Percentiles rank a stretch among this genome's conserved stretches.
These are phyloP conservation scores for Geosmithia putterillii DNA, from an alignment of 2,329 filamentous ascomycete genomes.

Conservation along the genomic window DNA sequence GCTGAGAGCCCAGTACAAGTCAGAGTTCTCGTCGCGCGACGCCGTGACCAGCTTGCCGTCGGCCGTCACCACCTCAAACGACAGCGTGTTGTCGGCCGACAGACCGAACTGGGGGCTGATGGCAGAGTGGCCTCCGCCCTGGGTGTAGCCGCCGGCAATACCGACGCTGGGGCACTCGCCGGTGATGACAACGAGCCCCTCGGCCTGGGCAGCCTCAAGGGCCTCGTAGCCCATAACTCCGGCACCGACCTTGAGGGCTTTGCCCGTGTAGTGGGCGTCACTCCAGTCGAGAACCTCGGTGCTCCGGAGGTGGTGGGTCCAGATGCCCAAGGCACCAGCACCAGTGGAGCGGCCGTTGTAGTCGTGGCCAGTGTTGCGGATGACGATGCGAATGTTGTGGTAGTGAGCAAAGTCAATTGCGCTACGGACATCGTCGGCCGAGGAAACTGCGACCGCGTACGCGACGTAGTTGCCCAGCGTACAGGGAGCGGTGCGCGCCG, in stretches of 20 bases:
- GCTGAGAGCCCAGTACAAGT: conserved; percentile 25
- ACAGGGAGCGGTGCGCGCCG: conserved; percentile 26
- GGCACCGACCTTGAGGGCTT: conserved; percentile 39
- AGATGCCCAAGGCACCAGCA: conserved; percentile 16
- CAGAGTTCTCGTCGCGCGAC: conserved; percentile 16
- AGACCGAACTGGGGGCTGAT: conserved; percentile 30
- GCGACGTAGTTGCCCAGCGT: conserved; percentile 9
- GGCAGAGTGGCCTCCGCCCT: conserved; percentile 46
- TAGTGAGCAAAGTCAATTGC: conserved; percentile 28
- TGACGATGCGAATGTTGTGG: conserved; percentile 23
- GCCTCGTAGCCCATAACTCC: conserved; percentile 38
- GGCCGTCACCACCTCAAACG: conserved; percentile 25
- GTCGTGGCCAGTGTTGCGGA: conserved; percentile 31
- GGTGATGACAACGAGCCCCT: conserved; percentile 35
- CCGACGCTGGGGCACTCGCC: conserved; percentile 45
- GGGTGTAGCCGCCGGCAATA: conserved; percentile 44
- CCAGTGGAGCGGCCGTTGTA: conserved; percentile 20
- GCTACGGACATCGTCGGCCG: conserved; percentile 5
- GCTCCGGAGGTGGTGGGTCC: conserved; percentile 21
- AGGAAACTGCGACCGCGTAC: conserved; percentile 12
- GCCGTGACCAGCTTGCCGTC: conserved; percentile 19
- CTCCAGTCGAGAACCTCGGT: conserved; percentile 28
- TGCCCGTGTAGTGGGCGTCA: conserved; percentile 30
- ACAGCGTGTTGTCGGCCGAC: conserved; percentile 29
- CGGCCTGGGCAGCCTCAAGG: conserved; percentile 26